A percentile compares a stretch with the other conserved stretches of the same genome.
phyloP scores from a whole-genome alignment of 2,329 filamentous ascomycete genomes.

The Aureobasidium subglaciale region DNA sequence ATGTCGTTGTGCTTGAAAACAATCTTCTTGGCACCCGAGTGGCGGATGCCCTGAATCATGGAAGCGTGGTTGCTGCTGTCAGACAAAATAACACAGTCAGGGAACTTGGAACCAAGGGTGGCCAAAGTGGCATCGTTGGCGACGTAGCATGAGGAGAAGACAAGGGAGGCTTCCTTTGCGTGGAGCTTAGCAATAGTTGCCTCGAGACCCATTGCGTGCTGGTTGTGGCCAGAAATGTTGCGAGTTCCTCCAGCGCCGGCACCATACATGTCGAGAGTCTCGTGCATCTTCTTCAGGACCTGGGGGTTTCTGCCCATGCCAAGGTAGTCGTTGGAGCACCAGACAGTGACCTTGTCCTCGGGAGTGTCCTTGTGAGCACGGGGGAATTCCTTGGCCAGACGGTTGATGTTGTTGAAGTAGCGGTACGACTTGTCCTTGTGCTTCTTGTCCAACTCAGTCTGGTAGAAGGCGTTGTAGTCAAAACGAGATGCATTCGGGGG shows the following conservation, averaged over 20 bases:
- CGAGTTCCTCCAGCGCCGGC: slow-evolving; percentile 91
- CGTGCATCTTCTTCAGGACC: slow-evolving; percentile 86
- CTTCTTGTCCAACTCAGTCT: slow-evolving; percentile 88
- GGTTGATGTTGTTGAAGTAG: slow-evolving; percentile 99
- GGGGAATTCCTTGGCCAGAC: slow-evolving; percentile 90
- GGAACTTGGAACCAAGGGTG: slow-evolving; percentile 92
- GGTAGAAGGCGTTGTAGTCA: slow-evolving; percentile 87
- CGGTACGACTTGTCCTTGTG: slow-evolving; percentile 99
- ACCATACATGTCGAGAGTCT: slow-evolving; percentile 89
- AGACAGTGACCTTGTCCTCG: slow-evolving; percentile 87
- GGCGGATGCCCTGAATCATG: slow-evolving; percentile 98
- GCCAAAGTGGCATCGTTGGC: slow-evolving; percentile 96
- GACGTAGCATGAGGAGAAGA: slow-evolving; percentile 97
- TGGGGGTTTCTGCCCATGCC: slow-evolving; percentile 91
- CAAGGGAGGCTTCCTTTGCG: slow-evolving; percentile 82
- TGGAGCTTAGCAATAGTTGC: slow-evolving; percentile 77
- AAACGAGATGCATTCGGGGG: slow-evolving; percentile 56
- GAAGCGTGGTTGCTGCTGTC: slow-evolving; percentile 97
- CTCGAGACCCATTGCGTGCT: slow-evolving; percentile 83
- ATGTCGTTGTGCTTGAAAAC: slow-evolving; percentile 99
- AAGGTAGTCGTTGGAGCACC: slow-evolving; percentile 98
- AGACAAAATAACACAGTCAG: slow-evolving; percentile 94
- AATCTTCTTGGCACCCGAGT: slow-evolving; percentile 91
- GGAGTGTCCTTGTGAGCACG: slow-evolving; percentile 80
- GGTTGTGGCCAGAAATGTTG: slow-evolving; percentile 97